These are phyloP conservation scores for Sporothrix sp. DNA, from an alignment of 2,329 filamentous ascomycete genomes.

Conservation along the genomic window DNA sequence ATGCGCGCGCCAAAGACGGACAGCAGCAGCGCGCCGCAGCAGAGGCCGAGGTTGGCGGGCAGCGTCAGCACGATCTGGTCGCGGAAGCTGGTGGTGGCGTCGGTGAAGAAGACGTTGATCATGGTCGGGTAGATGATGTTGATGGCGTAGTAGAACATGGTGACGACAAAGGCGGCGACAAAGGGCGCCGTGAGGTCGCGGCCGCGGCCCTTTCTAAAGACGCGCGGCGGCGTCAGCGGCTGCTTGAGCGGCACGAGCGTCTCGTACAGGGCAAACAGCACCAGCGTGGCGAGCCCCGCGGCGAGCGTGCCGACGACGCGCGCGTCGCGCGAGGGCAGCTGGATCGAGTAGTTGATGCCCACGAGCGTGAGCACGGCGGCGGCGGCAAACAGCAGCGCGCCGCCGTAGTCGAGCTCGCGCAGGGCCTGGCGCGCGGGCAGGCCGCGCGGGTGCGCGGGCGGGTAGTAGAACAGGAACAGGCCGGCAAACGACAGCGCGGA, in stretches of 20 bases:
- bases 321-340: constrained; percentile 26
- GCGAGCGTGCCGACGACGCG: constrained; percentile 30
- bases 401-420: constrained; percentile 30
- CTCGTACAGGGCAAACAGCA: constrained; percentile 31
- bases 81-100: constrained; percentile 26
- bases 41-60: constrained; percentile 35
- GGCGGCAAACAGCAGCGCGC: constrained; percentile 28
- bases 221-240: constrained; percentile 33
- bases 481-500: constrained; percentile 35
- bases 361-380: constrained; percentile 29
- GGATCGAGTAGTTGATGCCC: constrained; percentile 31
- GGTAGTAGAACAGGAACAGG: constrained; percentile 29
- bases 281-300: constrained; percentile 26
- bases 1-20: constrained; percentile 33
- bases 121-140: constrained; percentile 38
- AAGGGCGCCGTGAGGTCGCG: constrained; percentile 39
- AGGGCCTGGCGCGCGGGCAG: constrained; percentile 27
- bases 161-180: constrained; percentile 35
- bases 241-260: constrained; percentile 28
- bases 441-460: constrained; percentile 26
- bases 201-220: constrained; percentile 35
- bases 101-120: constrained; percentile 35
- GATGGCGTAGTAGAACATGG: constrained; percentile 42
- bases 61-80: constrained; percentile 30
- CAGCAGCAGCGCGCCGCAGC: constrained; percentile 32